phyloP scores from a whole-genome alignment of 2,329 filamentous ascomycete genomes.

The Thermothelomyces thermophilus region DNA sequence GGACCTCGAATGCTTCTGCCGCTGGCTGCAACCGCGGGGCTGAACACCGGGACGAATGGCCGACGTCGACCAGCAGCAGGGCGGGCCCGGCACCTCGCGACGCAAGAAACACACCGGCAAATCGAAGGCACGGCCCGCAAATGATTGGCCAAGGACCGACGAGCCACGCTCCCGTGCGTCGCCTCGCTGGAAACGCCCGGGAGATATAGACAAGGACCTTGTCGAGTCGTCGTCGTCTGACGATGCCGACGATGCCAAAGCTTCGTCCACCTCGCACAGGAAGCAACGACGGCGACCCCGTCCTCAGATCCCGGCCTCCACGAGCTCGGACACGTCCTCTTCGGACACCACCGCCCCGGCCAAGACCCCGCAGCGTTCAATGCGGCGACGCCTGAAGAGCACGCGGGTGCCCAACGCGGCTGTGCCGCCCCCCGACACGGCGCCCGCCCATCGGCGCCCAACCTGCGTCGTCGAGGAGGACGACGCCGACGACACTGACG shows the following conservation, averaged over 20 bases:
- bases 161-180: constrained; percentile 25
- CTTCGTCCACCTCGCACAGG: constrained; percentile 7
- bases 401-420: constrained; percentile 29
- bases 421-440: constrained; percentile 25
- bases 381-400: constrained; percentile 23
- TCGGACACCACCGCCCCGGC: constrained; percentile 17
- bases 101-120: constrained; percentile 24
- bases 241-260: constrained; percentile 17
- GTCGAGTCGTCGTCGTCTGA: constrained; percentile 22
- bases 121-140: constrained; percentile 22
- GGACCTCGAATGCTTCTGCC: constrained; percentile 4
- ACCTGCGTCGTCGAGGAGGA: constrained; percentile 24
- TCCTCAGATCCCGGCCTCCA: too few relatives aligned
- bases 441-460: constrained; percentile 23
- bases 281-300: constrained; percentile 14
- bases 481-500: constrained; percentile 24
- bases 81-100: constrained; percentile 25
- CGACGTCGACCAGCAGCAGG: constrained; percentile 24
- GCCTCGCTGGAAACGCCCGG: constrained; percentile 28
- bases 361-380: constrained; percentile 11
- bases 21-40: constrained; percentile 5
- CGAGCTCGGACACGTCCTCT: too few relatives aligned
- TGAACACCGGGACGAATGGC: constrained; percentile 29
- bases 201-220: constrained; percentile 22
- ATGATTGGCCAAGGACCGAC: constrained; percentile 28